These are phyloP conservation scores for Clarireedia sp. DNA, from an alignment of 2,329 filamentous ascomycete genomes.

Conservation along the genomic window DNA sequence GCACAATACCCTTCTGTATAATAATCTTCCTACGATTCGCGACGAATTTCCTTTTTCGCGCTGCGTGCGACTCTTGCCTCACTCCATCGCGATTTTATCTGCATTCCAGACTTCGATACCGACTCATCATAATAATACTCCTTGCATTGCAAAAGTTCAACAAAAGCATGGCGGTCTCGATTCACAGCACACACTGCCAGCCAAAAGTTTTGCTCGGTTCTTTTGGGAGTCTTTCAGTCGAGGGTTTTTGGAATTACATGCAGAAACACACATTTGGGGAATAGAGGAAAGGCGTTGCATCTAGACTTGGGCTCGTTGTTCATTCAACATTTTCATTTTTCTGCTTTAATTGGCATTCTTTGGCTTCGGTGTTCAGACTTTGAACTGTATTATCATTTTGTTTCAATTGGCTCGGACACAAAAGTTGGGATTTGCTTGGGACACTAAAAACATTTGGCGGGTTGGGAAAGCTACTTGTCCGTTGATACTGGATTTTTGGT, in stretches of 20 bases:
- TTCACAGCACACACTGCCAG: conserved; percentile 19
- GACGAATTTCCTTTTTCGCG: conserved; percentile 12
- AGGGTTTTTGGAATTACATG: conserved; percentile 4
- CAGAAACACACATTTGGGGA: conserved; percentile 5
- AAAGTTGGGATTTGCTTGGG: conserved; percentile 11
- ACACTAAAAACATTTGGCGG: conserved; percentile 7
- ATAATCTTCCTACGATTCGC: conserved; percentile 10
- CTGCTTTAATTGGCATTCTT: conserved; percentile 8
- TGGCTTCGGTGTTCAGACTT: conserved; percentile 10
- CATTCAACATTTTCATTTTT: conserved; percentile 9
- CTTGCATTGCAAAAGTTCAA: conserved; percentile 6
- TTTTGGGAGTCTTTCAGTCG: conserved; percentile 4
- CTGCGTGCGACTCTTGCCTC: conserved; percentile 7
- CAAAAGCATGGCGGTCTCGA: conserved; percentile 17
- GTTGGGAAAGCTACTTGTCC: conserved; percentile 1
- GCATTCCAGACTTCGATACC: conserved; percentile 8
- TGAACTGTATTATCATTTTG: conserved; percentile 9
- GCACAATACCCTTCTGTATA: conserved; percentile 6
- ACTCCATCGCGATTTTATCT: conserved; percentile 6
- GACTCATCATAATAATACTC: conserved; percentile 1
- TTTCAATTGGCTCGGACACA: conserved; percentile 10
- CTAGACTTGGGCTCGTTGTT: conserved; percentile 17
- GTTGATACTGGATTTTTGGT: conserved; percentile 6
- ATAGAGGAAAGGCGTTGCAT: conserved; percentile 20
- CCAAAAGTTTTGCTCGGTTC: conserved; percentile 1